Evolutionary conservation across 1,284 basidiomycete genomes (phyloP).

Genomic region (Uromyces viciae-fabae): DNA sequence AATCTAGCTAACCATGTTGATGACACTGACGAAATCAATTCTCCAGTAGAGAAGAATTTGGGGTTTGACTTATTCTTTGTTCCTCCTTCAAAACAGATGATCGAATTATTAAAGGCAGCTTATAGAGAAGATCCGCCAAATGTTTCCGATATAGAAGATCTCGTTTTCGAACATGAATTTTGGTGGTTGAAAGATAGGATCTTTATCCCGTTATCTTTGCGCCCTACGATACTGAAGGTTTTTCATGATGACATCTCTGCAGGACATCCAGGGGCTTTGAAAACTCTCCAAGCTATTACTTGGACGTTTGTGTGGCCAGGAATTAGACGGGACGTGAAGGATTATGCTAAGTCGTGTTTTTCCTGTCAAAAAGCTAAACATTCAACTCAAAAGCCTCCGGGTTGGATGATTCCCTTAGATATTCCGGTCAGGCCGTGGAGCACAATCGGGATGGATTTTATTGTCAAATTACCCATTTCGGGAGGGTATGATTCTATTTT

Average conservation of each 20-base stretch:
- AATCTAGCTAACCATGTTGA: no score
- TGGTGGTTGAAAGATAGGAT: not conserved
- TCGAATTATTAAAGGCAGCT: not conserved
- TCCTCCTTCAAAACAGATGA: not conserved
- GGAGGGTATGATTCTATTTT: not conserved
- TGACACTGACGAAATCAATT: no score
- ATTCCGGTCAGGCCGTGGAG: constrained; percentile 55
- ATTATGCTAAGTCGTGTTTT: not conserved
- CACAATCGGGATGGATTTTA: constrained; percentile 59
- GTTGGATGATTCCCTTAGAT: constrained; percentile 56
- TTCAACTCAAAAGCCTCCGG: constrained; percentile 44
- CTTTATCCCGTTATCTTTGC: not conserved
- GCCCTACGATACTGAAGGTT: not conserved
- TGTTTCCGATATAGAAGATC: not conserved
- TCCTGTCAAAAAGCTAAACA: constrained; percentile 6
- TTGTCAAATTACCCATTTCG: constrained; percentile 56
- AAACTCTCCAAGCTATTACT: not conserved
- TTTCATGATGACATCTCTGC: not conserved
- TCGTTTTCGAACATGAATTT: not conserved
- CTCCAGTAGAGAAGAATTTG: no score
- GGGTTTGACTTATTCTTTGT: not conserved
- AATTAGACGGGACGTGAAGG: not conserved
- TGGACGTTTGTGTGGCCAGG: constrained; percentile 15
- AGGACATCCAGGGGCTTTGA: not conserved
- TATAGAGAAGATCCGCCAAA: not conserved